These are phyloP conservation scores for Ramaria rubella DNA, from an alignment of 768 basidiomycete species.

Conservation along the genomic window DNA sequence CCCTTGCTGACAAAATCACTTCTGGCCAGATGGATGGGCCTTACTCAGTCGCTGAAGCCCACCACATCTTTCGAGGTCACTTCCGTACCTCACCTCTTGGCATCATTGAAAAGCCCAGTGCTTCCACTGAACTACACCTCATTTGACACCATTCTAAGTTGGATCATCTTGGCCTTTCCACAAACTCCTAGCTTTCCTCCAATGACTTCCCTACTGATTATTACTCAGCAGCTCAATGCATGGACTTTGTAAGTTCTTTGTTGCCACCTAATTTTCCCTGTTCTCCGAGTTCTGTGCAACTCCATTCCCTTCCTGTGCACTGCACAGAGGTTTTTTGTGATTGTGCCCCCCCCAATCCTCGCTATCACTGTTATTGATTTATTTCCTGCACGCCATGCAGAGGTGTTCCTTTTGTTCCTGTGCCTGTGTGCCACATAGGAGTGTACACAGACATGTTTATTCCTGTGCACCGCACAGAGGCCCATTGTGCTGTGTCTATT, in stretches of 20 bases:
- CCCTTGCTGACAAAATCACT: conserved; percentile 2
- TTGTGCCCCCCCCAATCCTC: too few relatives aligned
- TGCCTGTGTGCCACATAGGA: too few relatives aligned
- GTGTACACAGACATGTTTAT: too few relatives aligned
- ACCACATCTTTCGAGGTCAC: neutral
- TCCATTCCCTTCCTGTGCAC: too few relatives aligned
- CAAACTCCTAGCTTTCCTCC: neutral
- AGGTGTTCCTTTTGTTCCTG: too few relatives aligned
- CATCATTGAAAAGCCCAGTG: neutral
- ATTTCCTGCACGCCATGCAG: too few relatives aligned
- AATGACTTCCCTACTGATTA: neutral
- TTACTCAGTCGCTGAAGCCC: conserved; percentile 1
- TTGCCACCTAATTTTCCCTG: too few relatives aligned
- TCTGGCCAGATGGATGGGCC: conserved; percentile 10
- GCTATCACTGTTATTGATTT: too few relatives aligned
- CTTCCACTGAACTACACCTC: neutral
- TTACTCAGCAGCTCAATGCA: neutral
- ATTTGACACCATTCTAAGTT: neutral
- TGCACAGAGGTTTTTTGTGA: too few relatives aligned
- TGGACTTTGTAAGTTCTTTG: neutral
- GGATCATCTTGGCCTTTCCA: neutral
- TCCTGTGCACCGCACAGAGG: too few relatives aligned
- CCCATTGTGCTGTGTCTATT: too few relatives aligned
- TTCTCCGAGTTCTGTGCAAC: too few relatives aligned
- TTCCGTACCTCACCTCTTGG: neutral